Conservation (phyloP, 2,329 filamentous ascomycete genomes). For the Venturia effusa region DNA sequence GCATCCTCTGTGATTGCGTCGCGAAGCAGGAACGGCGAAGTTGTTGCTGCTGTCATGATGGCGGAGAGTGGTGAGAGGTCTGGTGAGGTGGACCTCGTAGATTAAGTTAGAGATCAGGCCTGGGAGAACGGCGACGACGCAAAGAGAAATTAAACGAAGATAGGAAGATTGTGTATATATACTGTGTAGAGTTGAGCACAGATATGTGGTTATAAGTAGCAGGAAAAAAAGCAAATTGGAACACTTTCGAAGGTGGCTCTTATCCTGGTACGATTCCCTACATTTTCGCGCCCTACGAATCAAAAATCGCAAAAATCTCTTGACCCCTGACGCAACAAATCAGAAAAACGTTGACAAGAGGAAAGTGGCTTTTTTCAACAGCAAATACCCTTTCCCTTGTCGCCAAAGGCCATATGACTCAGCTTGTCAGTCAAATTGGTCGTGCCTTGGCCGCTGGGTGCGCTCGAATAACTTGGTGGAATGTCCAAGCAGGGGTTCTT, state of each 20-base stretch:
- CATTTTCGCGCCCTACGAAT: not conserved
- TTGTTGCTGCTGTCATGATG: not conserved
- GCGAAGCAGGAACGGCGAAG: not conserved
- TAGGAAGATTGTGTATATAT: not conserved
- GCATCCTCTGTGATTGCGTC: not conserved
- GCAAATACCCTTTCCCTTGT: not conserved
- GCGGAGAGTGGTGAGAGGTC: not conserved
- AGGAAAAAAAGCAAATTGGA: not conserved
- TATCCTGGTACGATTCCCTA: not conserved
- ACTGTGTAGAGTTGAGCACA: not conserved
- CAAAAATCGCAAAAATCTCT: not conserved
- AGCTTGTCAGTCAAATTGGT: not conserved
- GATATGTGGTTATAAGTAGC: not conserved
- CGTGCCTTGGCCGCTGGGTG: constrained; percentile 49
- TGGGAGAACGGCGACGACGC: not conserved
- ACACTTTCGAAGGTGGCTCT: not conserved
- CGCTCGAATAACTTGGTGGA: constrained; percentile 61
- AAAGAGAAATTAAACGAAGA: not conserved
- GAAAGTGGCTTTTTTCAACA: not conserved
- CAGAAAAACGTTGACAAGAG: not conserved
- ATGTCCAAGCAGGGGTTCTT: constrained; percentile 74
- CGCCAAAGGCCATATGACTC: constrained; percentile 2
- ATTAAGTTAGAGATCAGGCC: not conserved
- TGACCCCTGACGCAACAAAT: not conserved
- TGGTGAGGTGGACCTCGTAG: not conserved